Conservation (phyloP, 768 basidiomycete species). For the Austroboletus eburneus region DNA sequence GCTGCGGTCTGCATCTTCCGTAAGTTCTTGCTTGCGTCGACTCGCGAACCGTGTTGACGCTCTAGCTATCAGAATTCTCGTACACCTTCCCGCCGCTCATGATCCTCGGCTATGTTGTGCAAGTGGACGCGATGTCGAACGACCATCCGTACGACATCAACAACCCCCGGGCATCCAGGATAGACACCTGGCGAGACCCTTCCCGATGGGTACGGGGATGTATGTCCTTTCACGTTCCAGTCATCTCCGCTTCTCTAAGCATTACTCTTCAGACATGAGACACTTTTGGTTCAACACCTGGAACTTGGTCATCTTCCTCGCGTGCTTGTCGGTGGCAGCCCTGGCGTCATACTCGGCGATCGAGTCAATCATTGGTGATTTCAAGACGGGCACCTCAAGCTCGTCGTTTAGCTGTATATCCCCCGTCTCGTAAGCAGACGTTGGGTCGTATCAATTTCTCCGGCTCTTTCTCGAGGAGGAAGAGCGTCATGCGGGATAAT, state of each 20-base stretch:
- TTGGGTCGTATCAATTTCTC: no score
- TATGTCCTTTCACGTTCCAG: constrained; percentile 16
- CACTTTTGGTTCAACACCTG: constrained; percentile 47
- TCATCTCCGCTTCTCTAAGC: not conserved
- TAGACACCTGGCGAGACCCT: constrained; percentile 27
- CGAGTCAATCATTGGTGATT: constrained; percentile 39
- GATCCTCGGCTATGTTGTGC: constrained; percentile 30
- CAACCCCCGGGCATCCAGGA: constrained; percentile 21
- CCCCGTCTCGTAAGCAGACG: constrained; percentile 28
- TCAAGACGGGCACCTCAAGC: constrained; percentile 35
- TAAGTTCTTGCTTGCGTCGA: constrained; percentile 35
- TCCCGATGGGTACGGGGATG: constrained; percentile 31
- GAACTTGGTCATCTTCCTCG: constrained; percentile 45
- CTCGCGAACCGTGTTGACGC: constrained; percentile 35
- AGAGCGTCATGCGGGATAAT: no score
- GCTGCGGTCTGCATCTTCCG: no score
- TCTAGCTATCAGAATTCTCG: constrained; percentile 28
- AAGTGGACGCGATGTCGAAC: constrained; percentile 21
- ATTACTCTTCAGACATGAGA: constrained; percentile 12
- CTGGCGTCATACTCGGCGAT: constrained; percentile 45
- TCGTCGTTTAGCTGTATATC: constrained; percentile 54
- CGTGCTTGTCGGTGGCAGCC: constrained; percentile 44
- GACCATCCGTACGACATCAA: constrained; percentile 25
- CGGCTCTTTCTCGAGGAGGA: no score
- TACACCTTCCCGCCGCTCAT: constrained; percentile 41